Evolutionary conservation across 225 moss, liverwort and hornwort genomes (phyloP).

Genomic region (Pseudisothecium myosuroides): DNA sequence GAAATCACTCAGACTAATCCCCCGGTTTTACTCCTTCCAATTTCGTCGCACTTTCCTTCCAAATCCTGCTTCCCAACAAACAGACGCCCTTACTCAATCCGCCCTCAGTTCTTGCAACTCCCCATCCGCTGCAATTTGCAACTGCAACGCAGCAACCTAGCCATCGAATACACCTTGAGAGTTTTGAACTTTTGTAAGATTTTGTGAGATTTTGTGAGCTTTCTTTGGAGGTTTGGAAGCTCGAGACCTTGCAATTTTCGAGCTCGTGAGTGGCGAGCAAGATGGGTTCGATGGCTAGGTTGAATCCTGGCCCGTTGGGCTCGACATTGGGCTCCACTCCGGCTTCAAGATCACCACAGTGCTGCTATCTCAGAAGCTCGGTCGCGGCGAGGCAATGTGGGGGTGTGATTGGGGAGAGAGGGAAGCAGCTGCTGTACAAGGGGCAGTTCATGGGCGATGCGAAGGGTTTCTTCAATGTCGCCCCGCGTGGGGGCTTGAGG

Average conservation of each 20-base stretch:
- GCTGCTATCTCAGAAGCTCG: background rate
- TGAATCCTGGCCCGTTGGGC: background rate
- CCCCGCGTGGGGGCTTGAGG: background rate
- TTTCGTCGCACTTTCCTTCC: background rate
- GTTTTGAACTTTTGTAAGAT: background rate
- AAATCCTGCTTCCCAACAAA: background rate
- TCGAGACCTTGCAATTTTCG: background rate
- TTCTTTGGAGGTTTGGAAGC: background rate
- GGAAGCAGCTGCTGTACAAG: background rate
- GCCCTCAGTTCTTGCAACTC: background rate
- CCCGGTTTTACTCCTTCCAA: background rate
- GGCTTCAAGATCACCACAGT: background rate
- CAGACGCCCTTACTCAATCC: background rate
- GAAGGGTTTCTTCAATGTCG: background rate
- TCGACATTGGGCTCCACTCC: background rate
- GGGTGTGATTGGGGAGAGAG: background rate
- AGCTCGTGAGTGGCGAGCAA: background rate
- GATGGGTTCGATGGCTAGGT: conserved; percentile 3
- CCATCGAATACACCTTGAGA: background rate
- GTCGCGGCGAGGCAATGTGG: conserved; percentile 6
- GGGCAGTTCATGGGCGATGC: conserved; percentile 1
- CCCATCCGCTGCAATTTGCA: background rate
- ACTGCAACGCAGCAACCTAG: background rate
- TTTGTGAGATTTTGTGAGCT: background rate
- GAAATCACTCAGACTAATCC: background rate